phyloP scores from a whole-genome alignment of 345 rosid species.

The Conringia planisiliqua region DNA sequence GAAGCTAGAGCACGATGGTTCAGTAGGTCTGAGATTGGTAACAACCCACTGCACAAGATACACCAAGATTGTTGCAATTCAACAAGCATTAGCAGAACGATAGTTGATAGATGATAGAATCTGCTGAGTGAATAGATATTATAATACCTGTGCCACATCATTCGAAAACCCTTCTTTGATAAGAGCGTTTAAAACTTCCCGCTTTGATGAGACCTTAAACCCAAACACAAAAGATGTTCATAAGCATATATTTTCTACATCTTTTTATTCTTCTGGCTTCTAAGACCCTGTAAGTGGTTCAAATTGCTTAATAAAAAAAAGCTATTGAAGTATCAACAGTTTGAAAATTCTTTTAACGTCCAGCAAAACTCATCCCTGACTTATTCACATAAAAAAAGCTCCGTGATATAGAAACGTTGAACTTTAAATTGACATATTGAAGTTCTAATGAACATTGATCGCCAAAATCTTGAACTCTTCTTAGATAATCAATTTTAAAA shows the following conservation, averaged over 20 bases:
- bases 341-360: neutral
- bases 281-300: neutral
- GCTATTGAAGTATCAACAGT: neutral
- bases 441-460: too few species aligned
- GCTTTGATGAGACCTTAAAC: conserved; percentile 31
- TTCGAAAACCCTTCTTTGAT: conserved; percentile 36
- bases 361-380: too few species aligned
- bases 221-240: conserved; percentile 12
- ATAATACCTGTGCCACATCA: conserved; percentile 35
- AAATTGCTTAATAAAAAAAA: neutral
- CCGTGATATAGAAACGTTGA: too few species aligned
- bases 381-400: too few species aligned
- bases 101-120: neutral
- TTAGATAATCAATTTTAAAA: too few species aligned
- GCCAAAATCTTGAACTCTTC: too few species aligned
- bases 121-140: neutral
- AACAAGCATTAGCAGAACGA: neutral
- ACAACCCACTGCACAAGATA: conserved; percentile 68
- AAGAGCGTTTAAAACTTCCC: conserved; percentile 33
- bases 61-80: conserved; percentile 14
- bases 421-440: too few species aligned
- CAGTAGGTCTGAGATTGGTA: conserved; percentile 68
- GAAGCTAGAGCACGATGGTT: conserved; percentile 52
- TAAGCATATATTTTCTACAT: neutral
- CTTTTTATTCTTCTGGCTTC: neutral